Percentiles rank a stretch among this genome's conserved stretches.
These are phyloP conservation scores for Kwoniella shivajii DNA, from an alignment of 1,284 basidiomycete genomes.

Conservation along the genomic window DNA sequence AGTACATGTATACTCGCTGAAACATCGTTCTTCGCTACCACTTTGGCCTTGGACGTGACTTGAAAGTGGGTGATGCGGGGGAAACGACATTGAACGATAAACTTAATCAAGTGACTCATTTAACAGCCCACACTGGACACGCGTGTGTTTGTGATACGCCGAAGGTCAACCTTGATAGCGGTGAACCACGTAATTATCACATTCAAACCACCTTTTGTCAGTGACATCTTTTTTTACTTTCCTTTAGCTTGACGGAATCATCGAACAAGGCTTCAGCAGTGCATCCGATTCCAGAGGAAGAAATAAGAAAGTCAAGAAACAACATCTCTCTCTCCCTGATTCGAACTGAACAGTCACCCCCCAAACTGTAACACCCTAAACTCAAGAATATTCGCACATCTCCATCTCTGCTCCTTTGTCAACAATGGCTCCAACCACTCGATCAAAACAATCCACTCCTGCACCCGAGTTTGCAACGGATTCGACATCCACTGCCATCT, in stretches of 20 bases:
- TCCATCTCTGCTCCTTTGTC: neutral
- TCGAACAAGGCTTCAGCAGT: too few species aligned
- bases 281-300: too few species aligned
- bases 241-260: too few species aligned
- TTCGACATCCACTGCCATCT: constrained; percentile 17
- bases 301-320: neutral
- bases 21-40: too few species aligned
- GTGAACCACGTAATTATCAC: constrained; percentile 2
- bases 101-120: too few species aligned
- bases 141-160: neutral
- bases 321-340: neutral
- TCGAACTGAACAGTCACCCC: too few species aligned
- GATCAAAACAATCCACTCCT: constrained; percentile 41
- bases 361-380: neutral
- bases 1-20: too few species aligned
- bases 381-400: neutral
- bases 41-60: too few species aligned
- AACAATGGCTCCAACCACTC: constrained; percentile 39
- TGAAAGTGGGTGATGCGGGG: too few species aligned
- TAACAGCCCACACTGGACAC: neutral
- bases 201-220: too few species aligned
- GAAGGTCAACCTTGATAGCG: neutral
- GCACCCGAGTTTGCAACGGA: constrained; percentile 7
- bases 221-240: too few species aligned
- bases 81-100: neutral